A percentile compares a stretch with the other conserved stretches of the same genome.
These are phyloP conservation scores for Phaeophleospora eucalypticola DNA, from an alignment of 2,329 filamentous ascomycete genomes.

Conservation along the genomic window DNA sequence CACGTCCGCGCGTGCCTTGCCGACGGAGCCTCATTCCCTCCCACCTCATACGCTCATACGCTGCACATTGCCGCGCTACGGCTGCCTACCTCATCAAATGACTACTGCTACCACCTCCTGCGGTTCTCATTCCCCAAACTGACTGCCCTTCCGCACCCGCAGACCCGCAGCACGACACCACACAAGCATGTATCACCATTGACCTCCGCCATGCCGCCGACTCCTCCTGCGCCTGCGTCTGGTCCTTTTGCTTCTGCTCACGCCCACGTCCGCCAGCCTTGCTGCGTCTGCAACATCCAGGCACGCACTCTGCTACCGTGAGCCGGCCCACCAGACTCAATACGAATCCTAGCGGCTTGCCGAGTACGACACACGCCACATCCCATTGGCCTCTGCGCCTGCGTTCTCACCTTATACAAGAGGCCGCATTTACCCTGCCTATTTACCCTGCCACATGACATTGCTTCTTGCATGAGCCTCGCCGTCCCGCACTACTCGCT, in stretches of 20 bases:
- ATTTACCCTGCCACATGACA: slow-evolving; percentile 4
- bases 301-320: slow-evolving; percentile 9
- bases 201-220: not conserved
- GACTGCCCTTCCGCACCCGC: not conserved
- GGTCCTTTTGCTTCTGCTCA: slow-evolving; percentile 14
- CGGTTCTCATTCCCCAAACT: slow-evolving; percentile 8
- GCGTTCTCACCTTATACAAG: not conserved
- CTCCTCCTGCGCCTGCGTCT: slow-evolving; percentile 1
- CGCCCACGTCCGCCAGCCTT: slow-evolving; percentile 13
- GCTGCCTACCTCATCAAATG: not conserved
- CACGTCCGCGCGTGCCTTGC: no score
- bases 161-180: not conserved
- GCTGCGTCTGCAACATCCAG: slow-evolving; percentile 3
- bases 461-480: slow-evolving; percentile 1
- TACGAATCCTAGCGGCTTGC: slow-evolving; percentile 12
- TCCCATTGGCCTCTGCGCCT: slow-evolving; percentile 1
- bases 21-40: not conserved
- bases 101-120: slow-evolving; percentile 7
- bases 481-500: not conserved
- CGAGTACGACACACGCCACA: slow-evolving; percentile 3
- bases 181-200: not conserved
- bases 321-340: no score
- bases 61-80: no score
- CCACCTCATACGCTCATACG: not conserved
- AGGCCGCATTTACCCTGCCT: not conserved